Percentiles rank a stretch among this genome's conserved stretches.
Conservation (phyloP, 192 early-diverging fungal species). For the Coemansia sp. region DNA sequence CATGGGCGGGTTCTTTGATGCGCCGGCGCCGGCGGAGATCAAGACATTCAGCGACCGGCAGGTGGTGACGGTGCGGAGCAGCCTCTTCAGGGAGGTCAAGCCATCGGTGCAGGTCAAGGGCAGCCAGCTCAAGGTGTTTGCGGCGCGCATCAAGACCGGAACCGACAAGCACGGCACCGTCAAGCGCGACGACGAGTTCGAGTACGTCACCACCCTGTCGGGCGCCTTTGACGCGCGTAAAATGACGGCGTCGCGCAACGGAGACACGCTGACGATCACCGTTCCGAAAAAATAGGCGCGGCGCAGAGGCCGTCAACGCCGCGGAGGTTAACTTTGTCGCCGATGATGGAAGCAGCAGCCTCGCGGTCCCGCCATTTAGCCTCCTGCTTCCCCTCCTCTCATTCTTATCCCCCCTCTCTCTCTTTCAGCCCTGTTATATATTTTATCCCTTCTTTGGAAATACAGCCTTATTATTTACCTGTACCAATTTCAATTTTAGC, state of each 20-base stretch:
- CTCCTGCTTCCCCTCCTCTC: no score
- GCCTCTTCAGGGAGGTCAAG: slow-evolving; percentile 12
- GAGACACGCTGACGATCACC: slow-evolving; percentile 14
- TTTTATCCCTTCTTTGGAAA: not conserved
- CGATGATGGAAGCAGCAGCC: no score
- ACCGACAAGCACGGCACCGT: not conserved
- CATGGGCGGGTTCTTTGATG: slow-evolving; percentile 1
- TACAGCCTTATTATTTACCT: not conserved
- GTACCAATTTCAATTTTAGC: not conserved
- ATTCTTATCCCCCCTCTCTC: no score
- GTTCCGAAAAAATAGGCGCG: slow-evolving; percentile 10
- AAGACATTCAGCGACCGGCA: slow-evolving; percentile 9
- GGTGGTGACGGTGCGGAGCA: slow-evolving; percentile 18
- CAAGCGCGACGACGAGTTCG: slow-evolving; percentile 15
- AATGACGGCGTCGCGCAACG: slow-evolving; percentile 22
- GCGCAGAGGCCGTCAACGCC: no score
- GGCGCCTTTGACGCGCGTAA: slow-evolving; percentile 6
- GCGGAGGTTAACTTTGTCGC: no score
- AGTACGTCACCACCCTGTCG: slow-evolving; percentile 23
- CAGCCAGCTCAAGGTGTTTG: slow-evolving; percentile 13
- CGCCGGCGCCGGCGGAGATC: slow-evolving; percentile 10
- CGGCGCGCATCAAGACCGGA: slow-evolving; percentile 1
- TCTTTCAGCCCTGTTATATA: no score
- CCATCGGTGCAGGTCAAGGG: slow-evolving; percentile 26
- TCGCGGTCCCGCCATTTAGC: no score